Evolutionary conservation across 2,329 filamentous ascomycete species (phyloP), one percentile per base, ranked within the genome.

Genomic region (Anthostomella pinea): DNA sequence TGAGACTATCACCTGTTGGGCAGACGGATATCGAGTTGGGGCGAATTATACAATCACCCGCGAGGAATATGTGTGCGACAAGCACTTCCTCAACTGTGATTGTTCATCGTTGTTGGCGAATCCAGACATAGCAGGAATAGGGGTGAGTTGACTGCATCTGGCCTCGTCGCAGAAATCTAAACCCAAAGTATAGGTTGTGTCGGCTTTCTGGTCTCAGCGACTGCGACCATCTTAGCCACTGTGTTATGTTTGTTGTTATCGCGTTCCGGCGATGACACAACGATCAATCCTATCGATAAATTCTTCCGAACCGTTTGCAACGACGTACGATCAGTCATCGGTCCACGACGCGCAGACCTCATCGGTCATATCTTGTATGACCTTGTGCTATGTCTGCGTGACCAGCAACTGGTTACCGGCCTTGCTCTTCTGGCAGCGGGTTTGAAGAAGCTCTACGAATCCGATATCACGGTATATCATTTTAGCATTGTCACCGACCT

Each of bases 321-420:
- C n/a, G 23, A 5, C 3, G 10, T 29, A 6, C 23, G 17, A 14
- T 8, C 11, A 11, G 11, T 10, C 15, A 5, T 36, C 9, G 17
- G 18, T 5, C 11, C 26, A 16, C n/a, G 11, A n/a, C 25, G 17
- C 6, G 25, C 33, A 5, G 25, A 15, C 6, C 6, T 29, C 5
- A 13, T 16, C 6, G 17, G 3, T 8, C 8, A 19, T 9, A 18
- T 36, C 8, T 11, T 30, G 6, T 29, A 45, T 41, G 50, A 54
- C 9, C 33, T 53, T 22, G 51, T 48, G 27, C 29, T 44, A 16
- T 35, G 42, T n/a, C 39, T 54, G 4, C 41, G 36, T 36, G 53
- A 55, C 37, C 46, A 47, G 20, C 52, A 56, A 20, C 45, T 55
- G 3, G 49, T 53, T 16, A 52, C 50, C 0, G 51, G 51, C 16